A percentile compares a stretch with the other conserved stretches of the same genome.
phyloP scores from a whole-genome alignment of 371 early-diverging fungal genomes.

The Blakeslea trispora region DNA sequence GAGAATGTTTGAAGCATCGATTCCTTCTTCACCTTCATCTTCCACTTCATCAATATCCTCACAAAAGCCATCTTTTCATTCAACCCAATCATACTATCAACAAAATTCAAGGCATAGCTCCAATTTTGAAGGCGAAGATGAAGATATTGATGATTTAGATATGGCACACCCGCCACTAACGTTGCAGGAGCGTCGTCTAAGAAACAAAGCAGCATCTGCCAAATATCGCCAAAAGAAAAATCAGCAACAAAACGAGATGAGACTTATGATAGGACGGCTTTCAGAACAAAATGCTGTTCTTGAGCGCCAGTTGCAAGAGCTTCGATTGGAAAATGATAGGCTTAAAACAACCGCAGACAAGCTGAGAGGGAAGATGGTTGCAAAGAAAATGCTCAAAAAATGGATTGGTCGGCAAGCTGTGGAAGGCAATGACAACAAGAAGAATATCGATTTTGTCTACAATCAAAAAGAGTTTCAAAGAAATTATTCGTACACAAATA shows the following conservation, averaged over 20 bases:
- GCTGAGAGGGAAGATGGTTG: slow-evolving; percentile 56
- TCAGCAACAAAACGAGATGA: slow-evolving; percentile 60
- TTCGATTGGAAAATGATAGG: slow-evolving; percentile 48
- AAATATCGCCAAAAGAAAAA: slow-evolving; percentile 69
- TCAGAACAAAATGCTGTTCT: slow-evolving; percentile 56
- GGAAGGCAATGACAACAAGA: no score
- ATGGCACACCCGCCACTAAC: no score
- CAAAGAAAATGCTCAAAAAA: slow-evolving; percentile 54
- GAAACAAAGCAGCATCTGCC: slow-evolving; percentile 67
- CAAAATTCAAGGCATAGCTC: neutral
- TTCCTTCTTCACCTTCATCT: slow-evolving; percentile 33
- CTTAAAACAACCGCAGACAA: slow-evolving; percentile 52
- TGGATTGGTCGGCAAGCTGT: neutral
- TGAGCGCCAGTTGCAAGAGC: slow-evolving; percentile 49
- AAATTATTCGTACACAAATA: no score
- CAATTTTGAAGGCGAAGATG: no score
- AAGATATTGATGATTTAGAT: no score
- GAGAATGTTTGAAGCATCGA: slow-evolving; percentile 18
- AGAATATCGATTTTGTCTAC: no score
- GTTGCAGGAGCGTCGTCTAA: slow-evolving; percentile 50
- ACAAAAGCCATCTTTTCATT: neutral
- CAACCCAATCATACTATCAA: neutral
- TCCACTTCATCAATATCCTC: slow-evolving; percentile 17
- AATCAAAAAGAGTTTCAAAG: no score
- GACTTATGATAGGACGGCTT: slow-evolving; percentile 40